Percentiles rank a stretch among this genome's conserved stretches.
Evolutionary conservation across 768 basidiomycete species (phyloP).

Genomic region (Lentinula edodes): DNA sequence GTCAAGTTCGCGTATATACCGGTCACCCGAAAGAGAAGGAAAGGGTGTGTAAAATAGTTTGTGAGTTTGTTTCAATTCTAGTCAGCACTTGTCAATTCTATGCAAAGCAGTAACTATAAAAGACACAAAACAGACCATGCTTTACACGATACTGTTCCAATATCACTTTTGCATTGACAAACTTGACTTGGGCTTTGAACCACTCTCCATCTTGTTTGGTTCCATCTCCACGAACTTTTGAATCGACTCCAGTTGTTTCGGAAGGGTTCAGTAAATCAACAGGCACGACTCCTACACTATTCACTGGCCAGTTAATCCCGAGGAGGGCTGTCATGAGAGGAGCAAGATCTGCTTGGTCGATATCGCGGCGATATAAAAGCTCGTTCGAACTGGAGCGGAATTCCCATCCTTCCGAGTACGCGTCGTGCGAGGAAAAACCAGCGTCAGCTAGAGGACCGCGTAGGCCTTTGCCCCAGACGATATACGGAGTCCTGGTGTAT

Average conservation of each 20-base stretch:
- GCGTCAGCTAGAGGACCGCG: constrained; percentile 60
- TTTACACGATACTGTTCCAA: constrained; percentile 76
- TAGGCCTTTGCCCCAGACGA: constrained; percentile 79
- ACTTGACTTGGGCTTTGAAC: background rate
- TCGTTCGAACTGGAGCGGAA: constrained; percentile 20
- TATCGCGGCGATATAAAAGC: constrained; percentile 45
- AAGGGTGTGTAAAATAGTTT: constrained; percentile 64
- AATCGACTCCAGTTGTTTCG: background rate
- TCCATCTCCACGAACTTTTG: background rate
- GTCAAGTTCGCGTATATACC: constrained; percentile 29
- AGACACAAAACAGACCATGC: constrained; percentile 44
- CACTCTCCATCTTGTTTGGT: background rate
- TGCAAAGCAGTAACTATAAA: background rate
- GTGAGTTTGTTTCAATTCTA: constrained; percentile 58
- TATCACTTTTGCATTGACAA: constrained; percentile 39
- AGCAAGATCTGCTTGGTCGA: constrained; percentile 82
- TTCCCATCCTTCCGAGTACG: constrained; percentile 62
- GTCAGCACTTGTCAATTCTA: background rate
- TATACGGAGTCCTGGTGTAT: constrained; percentile 76
- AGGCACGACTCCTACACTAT: constrained; percentile 77
- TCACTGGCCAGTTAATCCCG: constrained; percentile 72
- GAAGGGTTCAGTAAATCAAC: constrained; percentile 18
- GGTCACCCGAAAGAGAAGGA: constrained; percentile 17
- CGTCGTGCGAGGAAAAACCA: constrained; percentile 57
- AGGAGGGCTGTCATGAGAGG: constrained; percentile 72